phyloP scores from a whole-genome alignment of 1,139 yeast genomes.

The Yamadazyma conglobata region DNA sequence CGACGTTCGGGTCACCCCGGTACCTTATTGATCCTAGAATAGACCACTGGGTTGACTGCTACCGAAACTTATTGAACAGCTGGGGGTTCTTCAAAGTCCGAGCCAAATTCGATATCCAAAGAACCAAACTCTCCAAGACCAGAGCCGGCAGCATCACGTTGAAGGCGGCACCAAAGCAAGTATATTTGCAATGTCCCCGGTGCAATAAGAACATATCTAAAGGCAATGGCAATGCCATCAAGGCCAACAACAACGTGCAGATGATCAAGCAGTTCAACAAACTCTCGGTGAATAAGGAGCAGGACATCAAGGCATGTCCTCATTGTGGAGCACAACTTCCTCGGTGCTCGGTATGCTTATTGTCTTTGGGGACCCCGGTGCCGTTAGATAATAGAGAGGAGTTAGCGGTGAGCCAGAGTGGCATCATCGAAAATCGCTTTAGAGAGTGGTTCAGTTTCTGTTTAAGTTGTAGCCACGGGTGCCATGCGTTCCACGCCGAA shows the following conservation, averaged over 20 bases:
- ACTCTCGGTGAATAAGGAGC: constrained; percentile 15
- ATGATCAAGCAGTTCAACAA: constrained; percentile 40
- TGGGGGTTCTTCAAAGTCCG: constrained; percentile 79
- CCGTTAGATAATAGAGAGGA: constrained; percentile 19
- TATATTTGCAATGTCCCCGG: constrained; percentile 72
- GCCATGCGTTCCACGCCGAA: constrained; percentile 92
- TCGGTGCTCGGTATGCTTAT: constrained; percentile 82
- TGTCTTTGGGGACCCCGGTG: constrained; percentile 74
- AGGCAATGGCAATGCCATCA: constrained; percentile 14
- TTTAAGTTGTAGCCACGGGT: constrained; percentile 85
- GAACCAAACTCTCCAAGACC: constrained; percentile 62
- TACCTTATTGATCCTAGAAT: constrained; percentile 71
- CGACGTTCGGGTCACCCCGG: constrained; percentile 79
- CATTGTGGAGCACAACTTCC: constrained; percentile 91
- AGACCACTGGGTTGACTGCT: constrained; percentile 73
- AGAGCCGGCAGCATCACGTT: constrained; percentile 46
- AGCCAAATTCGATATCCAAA: constrained; percentile 80
- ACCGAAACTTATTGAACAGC: constrained; percentile 71
- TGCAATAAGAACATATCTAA: constrained; percentile 71
- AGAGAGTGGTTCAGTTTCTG: constrained; percentile 87
- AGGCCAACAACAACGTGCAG: constrained; percentile 20
- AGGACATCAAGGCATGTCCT: constrained; percentile 54
- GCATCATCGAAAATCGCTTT: constrained; percentile 37
- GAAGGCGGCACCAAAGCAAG: constrained; percentile 65
- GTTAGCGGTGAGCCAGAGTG: constrained; percentile 14